A percentile compares a stretch with the other conserved stretches of the same genome.
These are phyloP conservation scores for Camelina hispida DNA, from an alignment of 345 rosid genomes.

Conservation along the genomic window DNA sequence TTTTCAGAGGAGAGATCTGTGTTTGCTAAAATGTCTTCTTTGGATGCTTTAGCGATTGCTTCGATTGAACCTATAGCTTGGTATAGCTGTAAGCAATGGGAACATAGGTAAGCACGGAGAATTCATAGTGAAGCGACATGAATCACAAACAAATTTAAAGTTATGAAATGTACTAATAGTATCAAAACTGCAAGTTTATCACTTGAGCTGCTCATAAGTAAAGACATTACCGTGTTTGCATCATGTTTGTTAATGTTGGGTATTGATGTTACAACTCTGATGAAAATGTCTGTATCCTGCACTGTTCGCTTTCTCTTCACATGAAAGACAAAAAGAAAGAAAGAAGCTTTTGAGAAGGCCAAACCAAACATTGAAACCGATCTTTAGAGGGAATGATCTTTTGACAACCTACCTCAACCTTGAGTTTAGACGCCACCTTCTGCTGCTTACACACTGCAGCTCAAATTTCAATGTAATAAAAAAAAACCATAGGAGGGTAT, in stretches of 20 bases:
- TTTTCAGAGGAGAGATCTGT: slow-evolving; percentile 88
- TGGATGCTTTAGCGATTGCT: slow-evolving; percentile 81
- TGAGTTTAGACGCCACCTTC: slow-evolving; percentile 64
- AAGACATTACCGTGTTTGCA: slow-evolving; percentile 65
- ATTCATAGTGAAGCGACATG: background rate
- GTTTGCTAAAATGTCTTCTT: slow-evolving; percentile 69
- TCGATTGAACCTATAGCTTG: slow-evolving; percentile 92
- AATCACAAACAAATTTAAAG: background rate
- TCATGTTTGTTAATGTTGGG: slow-evolving; percentile 86
- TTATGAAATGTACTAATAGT: background rate
- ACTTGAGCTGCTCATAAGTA: slow-evolving; percentile 9
- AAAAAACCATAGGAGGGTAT: slow-evolving; percentile 6
- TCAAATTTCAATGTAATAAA: background rate
- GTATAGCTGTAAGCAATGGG: slow-evolving; percentile 61
- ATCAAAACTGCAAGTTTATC: background rate
- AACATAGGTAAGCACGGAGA: slow-evolving; percentile 3
- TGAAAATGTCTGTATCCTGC: slow-evolving; percentile 63
- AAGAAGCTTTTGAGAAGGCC: slow-evolving; percentile 3
- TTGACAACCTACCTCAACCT: slow-evolving; percentile 70
- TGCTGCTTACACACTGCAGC: slow-evolving; percentile 82
- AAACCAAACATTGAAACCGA: slow-evolving; percentile 1
- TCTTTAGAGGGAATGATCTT: background rate
- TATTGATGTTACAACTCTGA: slow-evolving; percentile 71
- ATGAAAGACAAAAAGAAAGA: slow-evolving; percentile 22
- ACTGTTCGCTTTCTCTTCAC: slow-evolving; percentile 71